These are phyloP conservation scores for Fraxinus americana DNA, from an alignment of 257 asterid species.

Conservation along the genomic window DNA sequence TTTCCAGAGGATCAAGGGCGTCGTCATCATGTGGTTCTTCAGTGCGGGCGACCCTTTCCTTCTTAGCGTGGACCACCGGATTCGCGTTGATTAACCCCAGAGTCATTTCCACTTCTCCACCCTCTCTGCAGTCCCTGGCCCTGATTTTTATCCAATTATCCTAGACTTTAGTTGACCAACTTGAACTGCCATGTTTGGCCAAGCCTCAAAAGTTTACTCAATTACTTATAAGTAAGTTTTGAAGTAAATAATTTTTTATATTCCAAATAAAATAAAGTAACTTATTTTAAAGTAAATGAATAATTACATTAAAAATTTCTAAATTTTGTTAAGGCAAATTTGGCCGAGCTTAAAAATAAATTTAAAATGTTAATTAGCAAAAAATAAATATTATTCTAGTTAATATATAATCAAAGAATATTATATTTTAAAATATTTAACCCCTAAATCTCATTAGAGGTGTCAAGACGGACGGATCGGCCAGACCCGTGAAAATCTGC, in stretches of 20 bases:
- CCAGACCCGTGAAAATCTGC: no score
- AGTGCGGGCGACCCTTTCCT: conserved; percentile 62
- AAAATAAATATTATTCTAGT: no score
- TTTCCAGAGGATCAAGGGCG: conserved; percentile 86
- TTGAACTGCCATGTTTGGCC: background rate
- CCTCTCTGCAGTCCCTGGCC: background rate
- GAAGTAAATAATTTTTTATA: no score
- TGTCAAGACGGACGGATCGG: no score
- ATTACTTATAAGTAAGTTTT: background rate
- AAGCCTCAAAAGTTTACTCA: background rate
- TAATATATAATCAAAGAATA: no score
- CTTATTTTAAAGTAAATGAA: no score
- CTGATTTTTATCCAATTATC: background rate
- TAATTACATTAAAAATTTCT: background rate
- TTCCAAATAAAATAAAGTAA: no score
- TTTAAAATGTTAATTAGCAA: no score
- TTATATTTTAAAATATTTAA: no score
- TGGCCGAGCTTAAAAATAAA: background rate
- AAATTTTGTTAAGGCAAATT: background rate
- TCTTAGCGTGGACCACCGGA: conserved; percentile 90
- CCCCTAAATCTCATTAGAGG: no score
- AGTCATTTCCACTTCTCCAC: conserved; percentile 51
- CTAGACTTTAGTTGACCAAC: background rate
- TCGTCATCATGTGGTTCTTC: conserved; percentile 56
- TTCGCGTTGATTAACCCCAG: conserved; percentile 91